Evolutionary conservation across 2,329 filamentous ascomycete species (phyloP), one percentile per base, ranked within the genome.

Genomic region (Pseudogymnoascus sp.): DNA sequence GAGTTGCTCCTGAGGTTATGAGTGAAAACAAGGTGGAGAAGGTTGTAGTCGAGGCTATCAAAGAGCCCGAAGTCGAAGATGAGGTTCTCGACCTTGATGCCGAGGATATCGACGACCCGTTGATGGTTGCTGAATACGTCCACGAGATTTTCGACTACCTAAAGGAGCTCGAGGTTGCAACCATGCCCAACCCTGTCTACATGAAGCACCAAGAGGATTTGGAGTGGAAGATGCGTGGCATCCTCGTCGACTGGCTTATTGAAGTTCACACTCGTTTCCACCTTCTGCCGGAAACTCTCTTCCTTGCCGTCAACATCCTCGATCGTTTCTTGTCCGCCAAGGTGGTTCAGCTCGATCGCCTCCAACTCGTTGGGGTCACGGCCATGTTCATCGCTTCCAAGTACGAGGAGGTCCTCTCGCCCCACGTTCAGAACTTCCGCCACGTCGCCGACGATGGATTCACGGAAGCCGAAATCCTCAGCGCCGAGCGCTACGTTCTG

Each of bases 321-420:
- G 95, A 99, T 76, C 93, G 95, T 65, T 99, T 97, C 81, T 85
- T 99, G 56, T 97, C 93, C 0, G 86, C 88, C 72, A 97, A 97
- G 81, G 89, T 97, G 33, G 95, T 99, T 53, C 91, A 96, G 78
- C 87, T 99, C 56, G 93, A 97, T 75, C 92, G 93, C 66, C 87
- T 99, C 5, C 95, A 99, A 78, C 84, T 99, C 7, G 95, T 99
- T 64, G 95, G 95, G 72, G 93, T 97, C 72, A 96, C 95, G 23
- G 95, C 93, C 76, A 97, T 99, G 95, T 97, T 97, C 80, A 96
- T 97, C 73, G 95, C 95, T 11, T 96, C 93, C 73, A 99, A 99
- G 80, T 99, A 97, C 75, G 93, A 99, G 77, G 95, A 99, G 75
- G 93, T 99, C 60, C 84, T 99, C 60, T 97, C 95, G 10, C 95